Evolutionary conservation across 495 filamentous ascomycete species (phyloP), one percentile per base, ranked within the genome.

Genomic region (Sabuloglossum arenarium): DNA sequence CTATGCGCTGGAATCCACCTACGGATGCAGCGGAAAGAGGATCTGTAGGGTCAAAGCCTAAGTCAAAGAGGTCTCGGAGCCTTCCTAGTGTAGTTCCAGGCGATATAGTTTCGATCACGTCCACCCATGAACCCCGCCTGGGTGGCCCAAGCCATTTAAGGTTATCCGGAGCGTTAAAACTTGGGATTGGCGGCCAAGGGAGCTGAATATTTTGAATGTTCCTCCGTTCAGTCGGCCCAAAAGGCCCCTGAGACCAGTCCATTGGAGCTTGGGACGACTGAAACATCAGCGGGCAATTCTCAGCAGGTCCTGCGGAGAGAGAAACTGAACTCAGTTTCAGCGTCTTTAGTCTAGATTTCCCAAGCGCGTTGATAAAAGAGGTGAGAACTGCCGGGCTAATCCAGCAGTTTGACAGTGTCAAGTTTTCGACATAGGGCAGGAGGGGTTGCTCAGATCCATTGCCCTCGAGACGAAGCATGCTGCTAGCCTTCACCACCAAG

Each of bases 391-490:
- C 59, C 12, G 73, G 73, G 9, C 62, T 62, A 16, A 70, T 59
- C 70, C 71, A 76, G 67, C 76, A 79, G 58, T 80, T 82, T 56
- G 71, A 72, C 34, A 82, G 60, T 4, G 67, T 76, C 10, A 82
- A 67, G 34, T 77, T 67, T 50, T 73, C 65, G 42, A 82, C 63
- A 59, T 74, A 66, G 34, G 34, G 34, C 34, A 6, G 72, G 24
- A 30, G 69, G 16, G 75, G 56, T 0, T 53, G 45, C 3, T 73
- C 55, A 32, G 70, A 39, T 27, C 24, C 39, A 5, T 19, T 55
- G 49, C 65, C 66, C 56, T 71, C 67, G 3, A 69, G 63, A 50
- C 67, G 61, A n/a, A 37, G 34, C 34, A 37, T 37, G 16, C 1
- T 1, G 12, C 11, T 14, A 14, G 34, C 34, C 63, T 24, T 14